Evolutionary conservation across 2,329 filamentous ascomycete species (phyloP), one percentile per base, ranked within the genome.

Genomic region (Aspergillus hortae): DNA sequence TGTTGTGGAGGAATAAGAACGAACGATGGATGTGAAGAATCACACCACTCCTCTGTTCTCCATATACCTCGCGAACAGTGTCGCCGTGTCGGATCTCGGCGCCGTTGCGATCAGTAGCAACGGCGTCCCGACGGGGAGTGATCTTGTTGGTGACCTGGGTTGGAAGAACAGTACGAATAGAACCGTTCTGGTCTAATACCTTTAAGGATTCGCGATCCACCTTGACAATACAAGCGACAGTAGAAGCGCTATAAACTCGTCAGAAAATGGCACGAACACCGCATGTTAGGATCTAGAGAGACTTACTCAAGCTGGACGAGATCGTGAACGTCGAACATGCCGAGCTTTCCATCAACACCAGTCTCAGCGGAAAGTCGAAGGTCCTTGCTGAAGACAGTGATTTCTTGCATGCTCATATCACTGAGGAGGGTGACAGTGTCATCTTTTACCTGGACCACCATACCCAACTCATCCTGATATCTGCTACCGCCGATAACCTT

Each of bases 331-430:
- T 92, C 88, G 70, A 89, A 97, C 71, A 95, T 89, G 10, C 90
- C 90, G n/a, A 92, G 76, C 54, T 76, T 79, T 25, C 90, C 88
- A 65, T 92, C 86, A 14, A 90, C 91, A 56, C 91, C 92, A 61
- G 91, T 90, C 67, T 97, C 94, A 50, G 90, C 90, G 25, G 94
- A 94, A 71, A 96, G 90, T 60, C 95, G 85, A 55, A 99, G 76
- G 74, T 99, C 94, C 70, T 95, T 96, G 77, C 92, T 96, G 68
- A 99, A 99, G 32, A 99, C 94, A 0, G 92, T 96, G 61, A 99
- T 91, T 69, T 99, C 94, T 48, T 87, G 86, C 72, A 94, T 92
- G 55, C 85, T 94, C 69, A 94, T 90, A 73, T 99, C 94, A 44
- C 90, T 96, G 59, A 99, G 78, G 58, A 99, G 78, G 1, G 94